Evolutionary conservation across 2,329 filamentous ascomycete genomes (phyloP).

Genomic region (Ascochyta koolunga): DNA sequence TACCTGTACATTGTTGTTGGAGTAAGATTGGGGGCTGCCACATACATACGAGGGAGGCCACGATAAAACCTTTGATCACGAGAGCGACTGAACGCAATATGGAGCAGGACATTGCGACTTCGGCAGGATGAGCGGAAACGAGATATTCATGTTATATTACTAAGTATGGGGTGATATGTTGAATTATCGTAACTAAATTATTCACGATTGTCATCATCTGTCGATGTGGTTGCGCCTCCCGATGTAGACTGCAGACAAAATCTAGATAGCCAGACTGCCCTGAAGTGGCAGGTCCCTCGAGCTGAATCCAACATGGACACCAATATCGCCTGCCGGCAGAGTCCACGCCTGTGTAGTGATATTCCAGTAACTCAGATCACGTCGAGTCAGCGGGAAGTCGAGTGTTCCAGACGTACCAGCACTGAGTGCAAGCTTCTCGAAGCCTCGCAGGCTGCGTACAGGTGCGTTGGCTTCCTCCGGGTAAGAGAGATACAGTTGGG

Average conservation of each 20-base stretch:
- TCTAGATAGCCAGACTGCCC: neutral
- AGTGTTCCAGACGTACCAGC: constrained; percentile 51
- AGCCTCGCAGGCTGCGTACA: constrained; percentile 51
- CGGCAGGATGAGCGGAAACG: too few relatives aligned
- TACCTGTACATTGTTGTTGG: too few relatives aligned
- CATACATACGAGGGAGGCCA: too few relatives aligned
- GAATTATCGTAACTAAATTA: neutral
- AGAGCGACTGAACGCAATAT: too few relatives aligned
- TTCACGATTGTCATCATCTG: too few relatives aligned
- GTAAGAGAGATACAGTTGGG: constrained; percentile 63
- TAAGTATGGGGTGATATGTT: too few relatives aligned
- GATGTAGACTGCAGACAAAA: too few relatives aligned
- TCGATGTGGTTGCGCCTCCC: too few relatives aligned
- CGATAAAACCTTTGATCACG: too few relatives aligned
- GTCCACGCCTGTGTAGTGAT: constrained; percentile 52
- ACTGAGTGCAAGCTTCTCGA: constrained; percentile 57
- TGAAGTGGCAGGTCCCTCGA: constrained; percentile 26
- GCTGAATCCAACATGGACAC: constrained; percentile 36
- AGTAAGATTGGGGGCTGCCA: too few relatives aligned
- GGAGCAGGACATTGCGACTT: too few relatives aligned
- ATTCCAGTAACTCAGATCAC: constrained; percentile 60
- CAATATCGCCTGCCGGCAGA: constrained; percentile 32
- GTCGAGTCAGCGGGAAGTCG: constrained; percentile 55
- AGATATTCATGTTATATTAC: too few relatives aligned
- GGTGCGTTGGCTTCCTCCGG: constrained; percentile 37